phyloP scores from a whole-genome alignment of 306 rosid genomes.

The Alnus glutinosa region DNA sequence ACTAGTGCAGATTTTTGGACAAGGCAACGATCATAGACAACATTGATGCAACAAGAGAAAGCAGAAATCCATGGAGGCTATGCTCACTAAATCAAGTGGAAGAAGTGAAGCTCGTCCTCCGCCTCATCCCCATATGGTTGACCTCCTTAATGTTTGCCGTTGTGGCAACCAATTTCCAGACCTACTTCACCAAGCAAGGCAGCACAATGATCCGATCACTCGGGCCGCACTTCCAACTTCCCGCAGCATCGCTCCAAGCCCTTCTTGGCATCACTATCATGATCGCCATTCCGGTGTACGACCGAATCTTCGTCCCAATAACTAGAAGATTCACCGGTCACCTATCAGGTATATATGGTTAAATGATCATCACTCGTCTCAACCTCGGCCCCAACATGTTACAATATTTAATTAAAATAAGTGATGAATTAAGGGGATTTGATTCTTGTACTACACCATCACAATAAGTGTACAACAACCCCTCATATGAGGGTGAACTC shows the following conservation, averaged over 20 bases:
- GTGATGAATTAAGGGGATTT: no score
- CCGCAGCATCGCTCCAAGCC: conserved; percentile 46
- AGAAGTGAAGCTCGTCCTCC: conserved; percentile 43
- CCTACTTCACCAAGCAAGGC: conserved; percentile 49
- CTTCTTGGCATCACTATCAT: conserved; percentile 29
- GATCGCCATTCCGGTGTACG: conserved; percentile 33
- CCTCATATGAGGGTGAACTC: no score
- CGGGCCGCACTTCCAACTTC: conserved; percentile 32
- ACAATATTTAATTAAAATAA: no score
- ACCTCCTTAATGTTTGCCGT: conserved; percentile 31
- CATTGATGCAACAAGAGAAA: conserved; percentile 22
- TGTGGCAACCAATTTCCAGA: conserved; percentile 32
- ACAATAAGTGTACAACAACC: no score
- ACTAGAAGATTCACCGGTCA: conserved; percentile 23
- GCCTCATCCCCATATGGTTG: conserved; percentile 44
- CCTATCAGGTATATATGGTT: conserved; percentile 19
- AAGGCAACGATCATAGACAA: conserved; percentile 44
- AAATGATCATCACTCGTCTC: no score
- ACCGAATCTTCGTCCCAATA: conserved; percentile 28
- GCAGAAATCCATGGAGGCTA: conserved; percentile 42
- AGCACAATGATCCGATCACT: conserved; percentile 34
- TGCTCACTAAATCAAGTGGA: conserved; percentile 43
- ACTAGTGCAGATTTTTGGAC: conserved; percentile 33
- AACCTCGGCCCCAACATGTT: no score
- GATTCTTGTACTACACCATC: no score